Percentiles rank a stretch among this genome's conserved stretches.
These are phyloP conservation scores for Syncephalastrum racemosum DNA, from an alignment of 371 early-diverging fungal genomes.

Conservation along the genomic window DNA sequence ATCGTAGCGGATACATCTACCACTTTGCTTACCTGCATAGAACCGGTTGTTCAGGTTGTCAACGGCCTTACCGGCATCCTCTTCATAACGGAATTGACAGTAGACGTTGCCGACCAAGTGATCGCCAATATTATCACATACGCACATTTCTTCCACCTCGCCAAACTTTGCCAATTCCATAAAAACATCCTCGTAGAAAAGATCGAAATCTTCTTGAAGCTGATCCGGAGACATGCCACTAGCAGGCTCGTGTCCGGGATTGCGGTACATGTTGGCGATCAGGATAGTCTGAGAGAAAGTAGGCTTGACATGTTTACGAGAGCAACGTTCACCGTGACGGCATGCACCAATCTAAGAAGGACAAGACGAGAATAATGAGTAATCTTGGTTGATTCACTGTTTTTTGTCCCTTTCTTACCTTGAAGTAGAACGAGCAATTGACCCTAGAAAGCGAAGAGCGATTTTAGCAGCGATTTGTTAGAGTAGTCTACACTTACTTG, in stretches of 20 bases:
- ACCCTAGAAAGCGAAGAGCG: constrained; percentile 58
- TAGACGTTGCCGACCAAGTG: constrained; percentile 99
- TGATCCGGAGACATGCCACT: constrained; percentile 70
- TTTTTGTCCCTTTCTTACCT: constrained; percentile 48
- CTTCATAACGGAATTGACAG: constrained; percentile 86
- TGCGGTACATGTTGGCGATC: constrained; percentile 92
- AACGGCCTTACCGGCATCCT: constrained; percentile 91
- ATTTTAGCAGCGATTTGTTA: constrained; percentile 2
- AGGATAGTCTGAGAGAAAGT: constrained; percentile 93
- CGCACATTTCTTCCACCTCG: constrained; percentile 93
- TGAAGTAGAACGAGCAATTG: constrained; percentile 98
- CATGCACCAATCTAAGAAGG: constrained; percentile 87
- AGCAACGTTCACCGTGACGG: constrained; percentile 96
- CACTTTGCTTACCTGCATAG: constrained; percentile 72
- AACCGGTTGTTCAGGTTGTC: constrained; percentile 91
- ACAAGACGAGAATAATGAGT: not conserved
- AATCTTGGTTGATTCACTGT: not conserved
- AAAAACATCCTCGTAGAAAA: constrained; percentile 97
- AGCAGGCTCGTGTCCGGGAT: constrained; percentile 85
- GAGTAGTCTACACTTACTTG: constrained; percentile 60
- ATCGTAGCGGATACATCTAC: not conserved
- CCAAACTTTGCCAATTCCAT: constrained; percentile 96
- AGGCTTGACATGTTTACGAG: constrained; percentile 97
- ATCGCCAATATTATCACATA: constrained; percentile 98
- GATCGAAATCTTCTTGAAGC: constrained; percentile 92